A percentile compares a stretch with the other conserved stretches of the same genome.
Evolutionary conservation across 2,329 filamentous ascomycete species (phyloP).

Genomic region (Dothistroma pini): DNA sequence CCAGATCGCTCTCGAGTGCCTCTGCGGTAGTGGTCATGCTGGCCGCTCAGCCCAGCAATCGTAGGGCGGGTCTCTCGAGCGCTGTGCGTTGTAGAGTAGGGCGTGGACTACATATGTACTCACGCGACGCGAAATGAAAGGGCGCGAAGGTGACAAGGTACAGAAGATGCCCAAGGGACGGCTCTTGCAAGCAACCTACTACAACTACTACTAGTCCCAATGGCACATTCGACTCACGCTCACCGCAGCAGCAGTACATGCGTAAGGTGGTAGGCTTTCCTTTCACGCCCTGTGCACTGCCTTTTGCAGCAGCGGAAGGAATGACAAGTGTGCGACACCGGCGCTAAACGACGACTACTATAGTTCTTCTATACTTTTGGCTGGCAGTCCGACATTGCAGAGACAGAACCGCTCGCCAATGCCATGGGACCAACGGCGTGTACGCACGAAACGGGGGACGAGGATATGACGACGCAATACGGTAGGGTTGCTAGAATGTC

Average conservation of each 20-base stretch:
- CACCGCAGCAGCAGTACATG: conserved; percentile 2
- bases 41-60: background rate
- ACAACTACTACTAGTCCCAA: background rate
- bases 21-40: conserved; percentile 19
- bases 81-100: background rate
- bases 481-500: no score
- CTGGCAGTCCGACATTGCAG: background rate
- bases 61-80: background rate
- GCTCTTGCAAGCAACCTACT: background rate
- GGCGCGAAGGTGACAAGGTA: background rate
- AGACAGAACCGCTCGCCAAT: no score
- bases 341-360: background rate
- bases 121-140: background rate
- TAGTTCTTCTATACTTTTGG: background rate
- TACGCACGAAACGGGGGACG: no score
- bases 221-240: background rate
- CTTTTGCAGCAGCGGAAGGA: background rate
- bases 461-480: no score
- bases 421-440: no score
- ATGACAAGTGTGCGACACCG: background rate
- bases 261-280: background rate
- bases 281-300: conserved; percentile 6
- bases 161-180: background rate
- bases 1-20: conserved; percentile 16
- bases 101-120: background rate